Conservation (phyloP, 306 rosid genomes). For the Adenanthera pavonina region DNA sequence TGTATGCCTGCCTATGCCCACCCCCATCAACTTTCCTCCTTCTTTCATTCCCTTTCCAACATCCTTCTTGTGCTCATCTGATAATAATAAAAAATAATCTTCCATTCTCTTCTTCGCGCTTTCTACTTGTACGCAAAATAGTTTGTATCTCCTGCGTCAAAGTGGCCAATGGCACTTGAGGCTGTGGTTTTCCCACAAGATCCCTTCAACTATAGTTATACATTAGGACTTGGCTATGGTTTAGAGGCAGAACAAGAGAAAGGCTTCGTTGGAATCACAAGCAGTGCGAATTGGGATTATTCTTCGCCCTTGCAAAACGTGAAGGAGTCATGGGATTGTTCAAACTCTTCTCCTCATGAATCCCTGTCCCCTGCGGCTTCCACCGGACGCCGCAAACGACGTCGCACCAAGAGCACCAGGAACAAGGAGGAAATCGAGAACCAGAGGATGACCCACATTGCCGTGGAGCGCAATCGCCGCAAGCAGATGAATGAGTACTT, state of each 20-base stretch:
- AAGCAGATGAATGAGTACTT: constrained; percentile 94
- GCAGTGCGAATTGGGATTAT: constrained; percentile 40
- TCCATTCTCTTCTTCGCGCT: neutral
- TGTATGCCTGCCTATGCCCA: neutral
- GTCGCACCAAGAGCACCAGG: constrained; percentile 66
- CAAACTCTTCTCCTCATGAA: constrained; percentile 43
- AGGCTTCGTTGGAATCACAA: constrained; percentile 24
- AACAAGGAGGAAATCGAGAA: constrained; percentile 88
- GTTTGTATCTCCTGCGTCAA: neutral
- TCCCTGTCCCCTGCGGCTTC: constrained; percentile 26
- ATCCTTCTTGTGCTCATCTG: neutral
- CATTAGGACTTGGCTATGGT: constrained; percentile 1
- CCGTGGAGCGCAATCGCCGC: constrained; percentile 89
- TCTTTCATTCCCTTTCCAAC: neutral
- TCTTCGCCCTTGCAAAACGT: constrained; percentile 38
- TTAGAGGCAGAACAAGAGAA: constrained; percentile 36
- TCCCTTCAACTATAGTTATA: constrained; percentile 30
- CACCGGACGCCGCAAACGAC: constrained; percentile 60
- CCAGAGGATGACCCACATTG: constrained; percentile 94
- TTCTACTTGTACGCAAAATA: neutral
- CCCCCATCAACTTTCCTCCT: neutral
- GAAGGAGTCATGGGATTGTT: constrained; percentile 41
- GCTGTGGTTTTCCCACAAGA: constrained; percentile 56
- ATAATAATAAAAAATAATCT: constrained; percentile 1
- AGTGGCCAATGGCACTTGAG: constrained; percentile 42